A percentile compares a stretch with the other conserved stretches of the same genome.
Evolutionary conservation across 1,284 basidiomycete species (phyloP).

Genomic region (Marasmius tenuissimus): DNA sequence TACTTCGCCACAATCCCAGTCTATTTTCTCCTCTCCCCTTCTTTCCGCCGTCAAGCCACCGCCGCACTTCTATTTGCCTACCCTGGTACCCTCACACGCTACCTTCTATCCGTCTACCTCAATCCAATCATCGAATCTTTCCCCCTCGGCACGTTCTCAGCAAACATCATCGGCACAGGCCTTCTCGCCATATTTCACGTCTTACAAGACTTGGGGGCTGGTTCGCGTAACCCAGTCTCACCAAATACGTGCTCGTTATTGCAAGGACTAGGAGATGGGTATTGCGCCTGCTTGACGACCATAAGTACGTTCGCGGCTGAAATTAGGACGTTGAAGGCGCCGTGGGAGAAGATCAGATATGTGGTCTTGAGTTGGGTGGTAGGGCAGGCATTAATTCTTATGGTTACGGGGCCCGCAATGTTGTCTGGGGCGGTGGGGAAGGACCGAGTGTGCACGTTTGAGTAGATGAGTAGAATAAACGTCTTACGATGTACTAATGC

Average conservation of each 20-base stretch:
- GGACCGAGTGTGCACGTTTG: conserved; percentile 35
- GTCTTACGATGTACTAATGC: too few species aligned
- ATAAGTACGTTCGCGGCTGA: conserved; percentile 94
- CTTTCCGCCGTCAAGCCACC: conserved; percentile 78
- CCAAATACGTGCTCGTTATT: conserved; percentile 67
- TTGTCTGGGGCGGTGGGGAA: conserved; percentile 38
- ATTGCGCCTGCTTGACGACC: conserved; percentile 94
- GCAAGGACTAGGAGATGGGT: conserved; percentile 86
- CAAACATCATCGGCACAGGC: conserved; percentile 83
- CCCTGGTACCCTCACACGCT: conserved; percentile 87
- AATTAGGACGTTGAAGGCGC: conserved; percentile 54
- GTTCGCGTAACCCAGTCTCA: conserved; percentile 40
- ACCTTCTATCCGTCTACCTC: conserved; percentile 70
- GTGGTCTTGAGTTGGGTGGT: conserved; percentile 65
- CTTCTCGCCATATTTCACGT: conserved; percentile 74
- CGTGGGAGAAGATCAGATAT: conserved; percentile 65
- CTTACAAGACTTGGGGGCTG: conserved; percentile 50
- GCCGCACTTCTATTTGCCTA: conserved; percentile 91
- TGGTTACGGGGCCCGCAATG: conserved; percentile 75
- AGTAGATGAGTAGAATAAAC: conserved; percentile 1
- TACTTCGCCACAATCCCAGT: conserved; percentile 73
- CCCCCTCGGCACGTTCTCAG: conserved; percentile 86
- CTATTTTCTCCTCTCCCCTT: conserved; percentile 73
- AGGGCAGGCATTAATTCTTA: conserved; percentile 72
- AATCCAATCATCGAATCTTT: conserved; percentile 68